Evolutionary conservation across 1,284 basidiomycete species (phyloP), one percentile per base, ranked within the genome.

Genomic region (Ceratobasidium sp.): DNA sequence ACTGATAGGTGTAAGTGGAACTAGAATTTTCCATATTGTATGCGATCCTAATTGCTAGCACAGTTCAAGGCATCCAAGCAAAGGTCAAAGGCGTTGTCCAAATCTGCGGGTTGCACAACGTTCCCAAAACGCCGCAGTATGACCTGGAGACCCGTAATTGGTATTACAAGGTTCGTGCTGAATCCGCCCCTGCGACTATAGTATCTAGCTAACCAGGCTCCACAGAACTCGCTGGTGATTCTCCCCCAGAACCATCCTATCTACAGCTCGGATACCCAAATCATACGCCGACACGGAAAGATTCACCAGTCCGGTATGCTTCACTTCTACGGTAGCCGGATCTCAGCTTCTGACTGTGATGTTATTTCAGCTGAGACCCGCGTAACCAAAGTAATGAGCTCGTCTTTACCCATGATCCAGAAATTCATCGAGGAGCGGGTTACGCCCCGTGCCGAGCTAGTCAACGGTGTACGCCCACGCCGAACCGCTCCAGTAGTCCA

Each of bases 41-140:
- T 4, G 50, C 3, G 28, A 12, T n/a, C 67, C 50, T 21, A 21
- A 60, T 45, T 34, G 64, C 73, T 18, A n/a, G 5, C 26, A 67
- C 28, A 32, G 30, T 36, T 45, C 67, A 57, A n/a, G 74, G 28
- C 43, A 85, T 92, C 55, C 86, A 88, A 81, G 83, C 82, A 76
- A 83, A 81, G 30, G 91, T 93, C 26, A 86, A 85, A 74, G 89
- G 87, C 1, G 86, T 95, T 1, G 84, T 93, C 16, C 92, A 94
- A 77, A 88, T 96, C 23, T 86, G 92, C 3, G 93, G 93, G 2
- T 83, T 87, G 73, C 84, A 88, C 62, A 84, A 82, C 60, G 80
- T 87, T 58, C 90, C 90, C 0, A 75, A 83, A 23, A 82, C 83
- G 43, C 87, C 89, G 18, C 84, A 82, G 72, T 83, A 86, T 69